Percentiles rank a stretch among this genome's conserved stretches.
These are phyloP conservation scores for Globisporangium canariense DNA, from an alignment of 352 stramenopile genomes.

Conservation along the genomic window DNA sequence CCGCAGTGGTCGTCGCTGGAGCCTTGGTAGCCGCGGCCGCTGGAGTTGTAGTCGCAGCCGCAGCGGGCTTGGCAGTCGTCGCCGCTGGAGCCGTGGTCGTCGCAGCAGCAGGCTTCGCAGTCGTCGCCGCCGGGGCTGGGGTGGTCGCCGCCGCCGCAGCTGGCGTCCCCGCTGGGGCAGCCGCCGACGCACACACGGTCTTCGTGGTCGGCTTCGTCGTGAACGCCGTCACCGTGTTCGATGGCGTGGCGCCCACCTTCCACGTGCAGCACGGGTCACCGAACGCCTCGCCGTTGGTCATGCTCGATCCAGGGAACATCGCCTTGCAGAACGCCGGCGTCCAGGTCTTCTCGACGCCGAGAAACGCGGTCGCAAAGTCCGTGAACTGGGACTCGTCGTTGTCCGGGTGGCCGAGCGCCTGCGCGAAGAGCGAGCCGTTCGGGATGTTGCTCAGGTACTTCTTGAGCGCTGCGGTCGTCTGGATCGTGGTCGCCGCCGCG, in stretches of 20 bases:
- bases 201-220: constrained; percentile 1
- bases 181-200: neutral
- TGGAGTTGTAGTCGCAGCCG: neutral
- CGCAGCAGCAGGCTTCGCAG: neutral
- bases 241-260: constrained; percentile 26
- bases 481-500: constrained; percentile 65
- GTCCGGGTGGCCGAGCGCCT: constrained; percentile 33
- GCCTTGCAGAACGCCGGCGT: constrained; percentile 27
- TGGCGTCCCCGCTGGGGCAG: neutral
- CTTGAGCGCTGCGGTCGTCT: constrained; percentile 47
- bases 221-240: constrained; percentile 26
- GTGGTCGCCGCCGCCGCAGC: neutral
- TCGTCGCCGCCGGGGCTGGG: constrained; percentile 38
- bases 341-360: constrained; percentile 28
- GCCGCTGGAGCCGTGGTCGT: neutral
- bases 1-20: constrained; percentile 15
- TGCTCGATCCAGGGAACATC: constrained; percentile 32
- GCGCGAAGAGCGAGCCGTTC: constrained; percentile 34
- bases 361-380: constrained; percentile 19
- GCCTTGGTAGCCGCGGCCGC: too few species aligned
- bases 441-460: constrained; percentile 34
- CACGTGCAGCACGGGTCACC: constrained; percentile 51
- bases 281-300: constrained; percentile 35
- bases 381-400: constrained; percentile 25
- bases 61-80: neutral